Evolutionary conservation across 1,284 basidiomycete species (phyloP).

Genomic region (Schizophyllum commune): DNA sequence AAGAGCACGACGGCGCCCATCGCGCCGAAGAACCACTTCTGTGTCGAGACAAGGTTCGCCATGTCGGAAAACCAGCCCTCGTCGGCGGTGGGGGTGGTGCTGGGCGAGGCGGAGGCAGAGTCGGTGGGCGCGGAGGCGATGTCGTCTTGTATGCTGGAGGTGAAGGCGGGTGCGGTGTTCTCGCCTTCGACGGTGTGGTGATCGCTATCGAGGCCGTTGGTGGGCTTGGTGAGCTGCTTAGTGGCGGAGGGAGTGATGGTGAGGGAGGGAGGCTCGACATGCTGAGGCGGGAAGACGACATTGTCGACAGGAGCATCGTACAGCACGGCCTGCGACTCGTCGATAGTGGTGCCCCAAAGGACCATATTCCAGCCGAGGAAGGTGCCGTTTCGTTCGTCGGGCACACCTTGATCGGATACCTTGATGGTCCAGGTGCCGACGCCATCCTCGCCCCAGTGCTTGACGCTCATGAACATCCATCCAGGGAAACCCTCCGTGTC

Average conservation of each 20-base stretch:
- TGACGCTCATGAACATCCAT: slow-evolving; percentile 97
- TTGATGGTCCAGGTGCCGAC: slow-evolving; percentile 89
- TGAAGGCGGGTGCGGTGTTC: slow-evolving; percentile 56
- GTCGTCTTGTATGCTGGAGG: slow-evolving; percentile 11
- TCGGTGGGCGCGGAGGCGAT: slow-evolving; percentile 22
- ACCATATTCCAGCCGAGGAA: slow-evolving; percentile 92
- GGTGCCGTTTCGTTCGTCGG: slow-evolving; percentile 54
- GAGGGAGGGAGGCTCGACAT: slow-evolving; percentile 25
- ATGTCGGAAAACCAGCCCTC: slow-evolving; percentile 86
- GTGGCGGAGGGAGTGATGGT: slow-evolving; percentile 36
- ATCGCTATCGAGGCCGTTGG: slow-evolving; percentile 79
- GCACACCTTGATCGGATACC: slow-evolving; percentile 68
- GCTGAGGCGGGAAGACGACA: slow-evolving; percentile 46
- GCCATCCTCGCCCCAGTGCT: slow-evolving; percentile 97
- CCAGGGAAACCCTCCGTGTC: slow-evolving; percentile 75
- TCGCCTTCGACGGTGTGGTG: slow-evolving; percentile 70
- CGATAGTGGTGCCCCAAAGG: slow-evolving; percentile 88
- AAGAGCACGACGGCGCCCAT: slow-evolving; percentile 66
- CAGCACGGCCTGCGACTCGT: slow-evolving; percentile 58
- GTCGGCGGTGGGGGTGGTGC: slow-evolving; percentile 55
- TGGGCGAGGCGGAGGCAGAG: slow-evolving; percentile 17
- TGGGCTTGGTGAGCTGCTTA: slow-evolving; percentile 78
- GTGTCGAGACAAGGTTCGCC: slow-evolving; percentile 65
- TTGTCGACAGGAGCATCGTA: slow-evolving; percentile 58
- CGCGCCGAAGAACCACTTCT: slow-evolving; percentile 83